These are phyloP conservation scores for Backusella westeae DNA, from an alignment of 192 early-diverging fungal genomes.

Conservation along the genomic window DNA sequence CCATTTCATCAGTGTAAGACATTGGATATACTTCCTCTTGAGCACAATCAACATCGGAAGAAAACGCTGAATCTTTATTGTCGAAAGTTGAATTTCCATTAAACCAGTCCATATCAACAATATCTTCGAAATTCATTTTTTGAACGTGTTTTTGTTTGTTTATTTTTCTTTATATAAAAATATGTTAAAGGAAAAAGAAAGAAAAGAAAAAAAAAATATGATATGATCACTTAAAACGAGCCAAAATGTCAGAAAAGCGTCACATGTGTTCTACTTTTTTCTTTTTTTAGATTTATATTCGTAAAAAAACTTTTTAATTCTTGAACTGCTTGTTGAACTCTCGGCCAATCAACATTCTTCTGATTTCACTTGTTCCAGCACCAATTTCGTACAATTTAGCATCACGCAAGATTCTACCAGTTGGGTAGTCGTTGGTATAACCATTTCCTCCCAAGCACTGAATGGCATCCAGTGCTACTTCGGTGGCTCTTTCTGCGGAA, in stretches of 20 bases:
- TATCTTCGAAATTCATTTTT: conserved; percentile 15
- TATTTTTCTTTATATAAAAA: not conserved
- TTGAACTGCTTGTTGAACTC: conserved; percentile 71
- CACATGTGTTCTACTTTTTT: conserved; percentile 4
- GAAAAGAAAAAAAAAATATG: not conserved
- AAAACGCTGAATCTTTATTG: not conserved
- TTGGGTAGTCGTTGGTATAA: conserved; percentile 90
- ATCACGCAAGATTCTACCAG: conserved; percentile 86
- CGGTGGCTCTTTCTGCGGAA: conserved; percentile 91
- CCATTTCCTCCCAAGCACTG: conserved; percentile 96
- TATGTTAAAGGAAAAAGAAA: not conserved
- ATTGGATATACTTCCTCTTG: not conserved
- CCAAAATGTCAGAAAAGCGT: conserved; percentile 1
- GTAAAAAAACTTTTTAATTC: conserved; percentile 13
- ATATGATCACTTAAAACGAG: conserved; percentile 4
- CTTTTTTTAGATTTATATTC: conserved; percentile 5
- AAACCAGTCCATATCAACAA: conserved; percentile 16
- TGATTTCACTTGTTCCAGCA: conserved; percentile 93
- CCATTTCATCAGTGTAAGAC: not conserved
- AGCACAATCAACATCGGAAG: not conserved
- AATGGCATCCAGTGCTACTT: conserved; percentile 89
- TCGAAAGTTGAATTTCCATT: conserved; percentile 4
- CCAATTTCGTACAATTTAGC: conserved; percentile 98
- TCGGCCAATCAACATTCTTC: conserved; percentile 88
- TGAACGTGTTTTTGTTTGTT: not conserved